phyloP scores from a whole-genome alignment of 495 filamentous ascomycete species.

The Hypoxylon fuscum region DNA sequence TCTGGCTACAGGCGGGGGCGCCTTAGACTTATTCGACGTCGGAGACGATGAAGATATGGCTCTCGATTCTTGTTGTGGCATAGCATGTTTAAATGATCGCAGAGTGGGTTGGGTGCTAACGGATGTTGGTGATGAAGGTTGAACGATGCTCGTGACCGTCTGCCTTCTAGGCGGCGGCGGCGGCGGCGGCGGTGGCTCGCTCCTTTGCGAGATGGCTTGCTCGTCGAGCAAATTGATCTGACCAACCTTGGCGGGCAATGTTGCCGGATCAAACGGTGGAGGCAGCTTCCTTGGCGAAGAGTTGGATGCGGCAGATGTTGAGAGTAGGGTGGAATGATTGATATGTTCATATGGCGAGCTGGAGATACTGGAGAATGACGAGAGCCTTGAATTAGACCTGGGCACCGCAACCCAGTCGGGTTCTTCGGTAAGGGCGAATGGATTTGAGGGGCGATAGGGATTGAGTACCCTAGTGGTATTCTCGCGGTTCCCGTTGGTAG shows the following conservation, averaged over 20 bases:
- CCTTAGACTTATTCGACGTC: constrained; percentile 50
- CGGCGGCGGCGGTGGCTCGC: constrained; percentile 54
- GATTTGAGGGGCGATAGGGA: constrained; percentile 78
- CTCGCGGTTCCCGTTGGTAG: constrained; percentile 47
- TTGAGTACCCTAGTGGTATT: constrained; percentile 67
- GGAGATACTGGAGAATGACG: constrained; percentile 54
- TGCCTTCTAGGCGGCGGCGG: constrained; percentile 60
- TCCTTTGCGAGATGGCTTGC: constrained; percentile 32
- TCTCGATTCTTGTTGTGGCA: constrained; percentile 24
- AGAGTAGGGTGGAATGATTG: constrained; percentile 55
- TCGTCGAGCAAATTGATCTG: constrained; percentile 51
- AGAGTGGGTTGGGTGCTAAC: constrained; percentile 9
- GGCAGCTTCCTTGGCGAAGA: constrained; percentile 59
- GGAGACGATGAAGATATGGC: constrained; percentile 43
- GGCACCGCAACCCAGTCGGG: constrained; percentile 80
- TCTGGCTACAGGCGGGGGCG: constrained; percentile 61
- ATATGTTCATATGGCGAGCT: constrained; percentile 59
- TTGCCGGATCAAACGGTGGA: constrained; percentile 62
- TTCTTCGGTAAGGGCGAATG: constrained; percentile 73
- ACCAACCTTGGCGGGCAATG: constrained; percentile 51
- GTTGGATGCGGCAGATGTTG: constrained; percentile 50
- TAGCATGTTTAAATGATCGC: constrained; percentile 8
- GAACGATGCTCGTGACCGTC: constrained; percentile 32
- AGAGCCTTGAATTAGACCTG: constrained; percentile 55
- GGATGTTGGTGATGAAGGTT: constrained; percentile 31